Conservation (phyloP, 306 rosid species). For the Inga oerstediana region DNA sequence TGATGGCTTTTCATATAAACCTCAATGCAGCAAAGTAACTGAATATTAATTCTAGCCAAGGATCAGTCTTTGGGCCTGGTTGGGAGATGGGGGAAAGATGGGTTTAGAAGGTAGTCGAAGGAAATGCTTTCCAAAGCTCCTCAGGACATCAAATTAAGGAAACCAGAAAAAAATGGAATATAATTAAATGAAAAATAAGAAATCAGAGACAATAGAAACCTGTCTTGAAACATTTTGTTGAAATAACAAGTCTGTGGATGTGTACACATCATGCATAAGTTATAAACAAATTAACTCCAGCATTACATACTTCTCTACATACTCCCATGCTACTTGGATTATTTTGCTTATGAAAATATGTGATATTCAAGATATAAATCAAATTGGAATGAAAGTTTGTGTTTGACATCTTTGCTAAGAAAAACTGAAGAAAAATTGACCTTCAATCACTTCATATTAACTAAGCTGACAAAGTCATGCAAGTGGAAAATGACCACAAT, state of each 20-base stretch:
- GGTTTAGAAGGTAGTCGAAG: not conserved
- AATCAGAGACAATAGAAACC: not conserved
- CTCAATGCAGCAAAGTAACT: not conserved
- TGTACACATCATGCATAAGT: not conserved
- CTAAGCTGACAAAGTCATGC: not conserved
- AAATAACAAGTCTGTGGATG: not conserved
- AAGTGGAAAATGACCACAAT: not conserved
- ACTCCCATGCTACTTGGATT: not conserved
- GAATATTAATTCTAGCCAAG: not conserved
- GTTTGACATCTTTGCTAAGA: not conserved
- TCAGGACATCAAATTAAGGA: not conserved
- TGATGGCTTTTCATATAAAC: not conserved
- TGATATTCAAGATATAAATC: not conserved
- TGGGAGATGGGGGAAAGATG: not conserved
- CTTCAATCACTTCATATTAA: not conserved
- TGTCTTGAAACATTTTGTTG: not conserved
- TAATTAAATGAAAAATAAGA: not conserved
- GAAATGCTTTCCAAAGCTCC: not conserved
- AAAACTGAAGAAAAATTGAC: not conserved
- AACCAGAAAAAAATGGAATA: not conserved
- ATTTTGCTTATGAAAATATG: not conserved
- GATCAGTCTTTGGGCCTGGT: not conserved
- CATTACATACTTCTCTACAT: not conserved
- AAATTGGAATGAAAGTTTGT: not conserved
- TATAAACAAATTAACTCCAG: too few relatives aligned